Base-by-base conservation (phyloP, 805 yeast species). In the Saccharomycopsis oosterbeekiorum region DNA sequence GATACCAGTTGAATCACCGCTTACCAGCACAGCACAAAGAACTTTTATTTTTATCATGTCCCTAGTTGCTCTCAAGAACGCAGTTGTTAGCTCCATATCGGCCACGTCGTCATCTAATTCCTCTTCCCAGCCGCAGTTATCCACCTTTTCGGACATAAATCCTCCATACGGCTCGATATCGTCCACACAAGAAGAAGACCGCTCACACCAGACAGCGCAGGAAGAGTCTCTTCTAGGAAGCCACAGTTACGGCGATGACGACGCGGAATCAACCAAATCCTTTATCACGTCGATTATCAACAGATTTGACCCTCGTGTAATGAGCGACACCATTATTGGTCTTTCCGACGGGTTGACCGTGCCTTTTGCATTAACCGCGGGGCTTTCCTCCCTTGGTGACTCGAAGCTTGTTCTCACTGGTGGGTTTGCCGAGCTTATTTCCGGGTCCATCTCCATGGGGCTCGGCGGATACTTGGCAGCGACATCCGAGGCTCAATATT, bases 301-400 rank as follows among this genome's bases (percentile, higher is more conserved):
- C 43, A 80, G 76, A 55, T 78, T 88, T 59, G 94, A 88, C 70
- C 99, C 99, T 10, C 83, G 99, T 71, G 92, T 92, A 29, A 89
- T 93, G 86, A 85, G 94, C 55, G 98, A 93, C 72, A 80, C 89
- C 60, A 90, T 93, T 67, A 93, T 93, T 70, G 99, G 99, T 4
- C 81, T 93, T 58, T 85, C 94, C 41, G 99, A 93, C 72, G 99
- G 99, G 4, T 80, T 93, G 66, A 93, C 98, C 0, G 99, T 93
- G 50, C 99, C 99, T n/a, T 93, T 93, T 78, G 99, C 99, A 1
- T 80, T 94, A 67, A 94, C 98, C 1, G 98, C 99, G 0, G 99
- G 98, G 57, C 80, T 93, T 60, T 87, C 96, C 0, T 86, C 96
- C 0, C 80, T 93, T 59, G 99, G 99, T 59, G 88, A 89, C 72